Evolutionary conservation across 441 rosid genomes (phyloP).

Genomic region (Dalechampia spathulata): DNA sequence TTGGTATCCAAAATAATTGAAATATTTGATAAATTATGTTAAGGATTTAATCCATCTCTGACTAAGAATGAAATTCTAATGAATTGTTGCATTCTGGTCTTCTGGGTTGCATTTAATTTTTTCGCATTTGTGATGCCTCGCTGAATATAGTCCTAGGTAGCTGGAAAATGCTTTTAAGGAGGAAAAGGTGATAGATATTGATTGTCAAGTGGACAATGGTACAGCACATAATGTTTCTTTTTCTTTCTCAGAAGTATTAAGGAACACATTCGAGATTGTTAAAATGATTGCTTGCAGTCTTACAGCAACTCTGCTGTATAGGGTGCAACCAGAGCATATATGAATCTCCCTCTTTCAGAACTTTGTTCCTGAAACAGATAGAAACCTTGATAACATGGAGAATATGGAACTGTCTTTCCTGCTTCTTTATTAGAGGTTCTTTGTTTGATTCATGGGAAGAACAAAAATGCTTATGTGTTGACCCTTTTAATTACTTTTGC

Average conservation of each 20-base stretch:
- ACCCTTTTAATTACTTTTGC: neutral
- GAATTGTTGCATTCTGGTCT: neutral
- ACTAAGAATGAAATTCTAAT: neutral
- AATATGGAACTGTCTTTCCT: too few species aligned
- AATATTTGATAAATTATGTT: neutral
- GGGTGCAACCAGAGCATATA: too few species aligned
- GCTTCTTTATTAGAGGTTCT: neutral
- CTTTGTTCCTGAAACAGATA: too few species aligned
- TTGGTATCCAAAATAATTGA: neutral
- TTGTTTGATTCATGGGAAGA: constrained; percentile 4
- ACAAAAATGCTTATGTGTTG: too few species aligned
- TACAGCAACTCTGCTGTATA: too few species aligned
- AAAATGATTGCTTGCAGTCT: too few species aligned
- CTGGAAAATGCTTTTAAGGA: neutral
- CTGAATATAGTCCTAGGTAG: neutral
- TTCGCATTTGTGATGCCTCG: neutral
- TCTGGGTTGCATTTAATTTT: neutral
- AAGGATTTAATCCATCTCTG: neutral
- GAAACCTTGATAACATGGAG: too few species aligned
- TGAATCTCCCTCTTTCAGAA: too few species aligned
- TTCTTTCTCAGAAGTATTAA: too few species aligned
- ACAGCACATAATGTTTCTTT: constrained; percentile 1
- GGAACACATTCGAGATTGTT: too few species aligned
- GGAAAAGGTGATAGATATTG: neutral
- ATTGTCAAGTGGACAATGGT: neutral